phyloP scores from a whole-genome alignment of 2,329 filamentous ascomycete genomes.

The Chaetomium sp. region DNA sequence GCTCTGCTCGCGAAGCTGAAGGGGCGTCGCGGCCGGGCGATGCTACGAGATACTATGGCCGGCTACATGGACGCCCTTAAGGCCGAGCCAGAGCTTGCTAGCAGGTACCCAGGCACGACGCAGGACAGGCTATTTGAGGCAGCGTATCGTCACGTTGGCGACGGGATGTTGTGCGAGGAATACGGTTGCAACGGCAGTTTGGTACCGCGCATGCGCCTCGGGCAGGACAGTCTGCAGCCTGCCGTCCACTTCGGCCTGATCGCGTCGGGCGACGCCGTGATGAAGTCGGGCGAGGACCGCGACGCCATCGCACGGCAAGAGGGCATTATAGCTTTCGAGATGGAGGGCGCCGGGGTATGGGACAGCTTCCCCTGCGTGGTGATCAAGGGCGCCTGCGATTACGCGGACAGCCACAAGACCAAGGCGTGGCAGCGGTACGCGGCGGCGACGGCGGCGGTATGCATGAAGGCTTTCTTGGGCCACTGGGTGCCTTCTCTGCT shows the following conservation, averaged over 20 bases:
- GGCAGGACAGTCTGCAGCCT: constrained; percentile 4
- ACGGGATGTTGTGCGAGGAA: constrained; percentile 13
- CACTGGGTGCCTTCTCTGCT: constrained; percentile 4
- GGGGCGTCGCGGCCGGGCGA: constrained; percentile 12
- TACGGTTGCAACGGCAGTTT: constrained; percentile 13
- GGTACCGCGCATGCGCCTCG: constrained; percentile 13
- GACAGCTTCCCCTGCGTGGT: constrained; percentile 20
- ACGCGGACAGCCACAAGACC: constrained; percentile 23
- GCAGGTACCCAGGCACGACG: constrained; percentile 16
- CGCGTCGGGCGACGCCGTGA: constrained; percentile 11
- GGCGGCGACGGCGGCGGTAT: constrained; percentile 14
- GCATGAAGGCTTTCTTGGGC: constrained; percentile 6
- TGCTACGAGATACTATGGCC: constrained; percentile 14
- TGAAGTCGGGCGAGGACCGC: constrained; percentile 18
- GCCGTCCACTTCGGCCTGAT: too few relatives aligned
- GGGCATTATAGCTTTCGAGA: constrained; percentile 18
- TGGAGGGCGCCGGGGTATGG: constrained; percentile 23
- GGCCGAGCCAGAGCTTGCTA: constrained; percentile 7
- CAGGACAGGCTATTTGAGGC: constrained; percentile 18
- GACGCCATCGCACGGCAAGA: constrained; percentile 12
- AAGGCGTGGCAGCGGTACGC: constrained; percentile 21
- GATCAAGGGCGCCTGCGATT: constrained; percentile 22
- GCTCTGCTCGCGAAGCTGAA: constrained; percentile 33
- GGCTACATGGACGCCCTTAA: constrained; percentile 17
- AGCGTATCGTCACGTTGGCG: constrained; percentile 11